Evolutionary conservation across 1,284 basidiomycete species (phyloP), one percentile per base, ranked within the genome.

Genomic region (Cutaneotrichosporon spelunceum): DNA sequence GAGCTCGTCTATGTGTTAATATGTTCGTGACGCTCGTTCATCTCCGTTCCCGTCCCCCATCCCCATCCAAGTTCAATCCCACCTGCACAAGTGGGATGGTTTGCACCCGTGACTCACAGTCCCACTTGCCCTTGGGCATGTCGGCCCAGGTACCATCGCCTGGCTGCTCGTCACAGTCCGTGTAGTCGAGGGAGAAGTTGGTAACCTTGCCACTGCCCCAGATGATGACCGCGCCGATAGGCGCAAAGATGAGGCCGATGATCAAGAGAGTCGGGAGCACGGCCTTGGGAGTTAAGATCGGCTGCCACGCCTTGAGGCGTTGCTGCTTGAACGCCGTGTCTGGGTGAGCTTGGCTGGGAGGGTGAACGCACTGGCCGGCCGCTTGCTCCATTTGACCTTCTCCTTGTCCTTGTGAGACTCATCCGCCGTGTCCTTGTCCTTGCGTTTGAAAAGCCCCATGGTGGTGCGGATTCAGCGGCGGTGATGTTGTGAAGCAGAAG

Each of bases 251-350:
- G 70, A 98, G 83, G 54, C 91, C 95, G 71, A 98, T 87, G 72
- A 97, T 86, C 80, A 99, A 96, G 57, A 99, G 85, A 2, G 93
- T 95, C 6, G 96, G 96, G 13, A 99, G 84, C 16, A 99, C 96
- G 1, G 93, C 95, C 79, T 93, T 93, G 3, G 96, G 96, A 0
- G 95, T 98, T 47, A 99, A 84, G 75, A 99, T 97, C 21, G 96
- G 96, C 83, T 99, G 96, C 96, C 96, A 99, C 72, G 96, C 96
- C 82, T 98, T 98, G 75, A 99, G 85, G 61, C 96, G 90, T 80
- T 99, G 96, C 79, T 99, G 96, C 82, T 97, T 98, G 86, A 98
- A 97, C 49, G 95, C 95, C 56, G 95, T 99, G 81, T 98, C 93
- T 85, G 72, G 10, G 53, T 61, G 0, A 60, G 52, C n/a, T 36